A percentile compares a stretch with the other conserved stretches of the same genome.
These are phyloP conservation scores for Arctium minus DNA, from an alignment of 129 eudicot genomes.

Conservation along the genomic window DNA sequence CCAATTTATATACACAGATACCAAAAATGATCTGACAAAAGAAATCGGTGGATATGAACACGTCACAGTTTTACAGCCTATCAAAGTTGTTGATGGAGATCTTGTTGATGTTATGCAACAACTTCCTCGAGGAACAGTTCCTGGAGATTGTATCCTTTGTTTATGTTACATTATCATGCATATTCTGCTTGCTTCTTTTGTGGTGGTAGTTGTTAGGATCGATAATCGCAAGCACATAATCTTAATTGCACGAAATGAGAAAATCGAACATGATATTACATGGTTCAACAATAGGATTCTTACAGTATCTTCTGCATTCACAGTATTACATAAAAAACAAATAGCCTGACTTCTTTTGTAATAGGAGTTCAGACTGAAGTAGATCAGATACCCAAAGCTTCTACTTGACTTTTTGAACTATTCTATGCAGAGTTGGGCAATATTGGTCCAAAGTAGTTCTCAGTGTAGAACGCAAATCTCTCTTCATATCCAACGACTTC, in stretches of 20 bases:
- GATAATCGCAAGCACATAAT: not conserved
- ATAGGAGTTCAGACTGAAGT: not conserved
- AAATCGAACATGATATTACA: not conserved
- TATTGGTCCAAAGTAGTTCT: not conserved
- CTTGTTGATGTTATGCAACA: constrained; percentile 66
- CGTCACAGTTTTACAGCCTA: constrained; percentile 59
- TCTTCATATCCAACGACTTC: not conserved
- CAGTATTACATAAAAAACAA: not conserved
- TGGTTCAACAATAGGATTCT: not conserved
- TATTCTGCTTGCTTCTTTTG: not conserved
- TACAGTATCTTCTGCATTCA: not conserved
- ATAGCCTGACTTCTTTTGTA: not conserved
- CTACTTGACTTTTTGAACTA: not conserved
- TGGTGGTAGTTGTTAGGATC: not conserved
- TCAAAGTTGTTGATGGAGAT: constrained; percentile 91
- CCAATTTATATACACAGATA: constrained; percentile 46
- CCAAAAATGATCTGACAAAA: constrained; percentile 70
- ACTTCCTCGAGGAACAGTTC: constrained; percentile 76
- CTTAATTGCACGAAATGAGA: not conserved
- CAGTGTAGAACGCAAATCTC: not conserved
- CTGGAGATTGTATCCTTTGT: constrained; percentile 90
- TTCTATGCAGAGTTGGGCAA: not conserved
- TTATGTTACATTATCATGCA: not conserved
- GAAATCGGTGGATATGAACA: constrained; percentile 97
- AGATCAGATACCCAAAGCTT: not conserved